A percentile compares a stretch with the other conserved stretches of the same genome.
These are phyloP conservation scores for Pseudovirgaria hyperparasitica DNA, from an alignment of 2,329 filamentous ascomycete genomes.

Conservation along the genomic window DNA sequence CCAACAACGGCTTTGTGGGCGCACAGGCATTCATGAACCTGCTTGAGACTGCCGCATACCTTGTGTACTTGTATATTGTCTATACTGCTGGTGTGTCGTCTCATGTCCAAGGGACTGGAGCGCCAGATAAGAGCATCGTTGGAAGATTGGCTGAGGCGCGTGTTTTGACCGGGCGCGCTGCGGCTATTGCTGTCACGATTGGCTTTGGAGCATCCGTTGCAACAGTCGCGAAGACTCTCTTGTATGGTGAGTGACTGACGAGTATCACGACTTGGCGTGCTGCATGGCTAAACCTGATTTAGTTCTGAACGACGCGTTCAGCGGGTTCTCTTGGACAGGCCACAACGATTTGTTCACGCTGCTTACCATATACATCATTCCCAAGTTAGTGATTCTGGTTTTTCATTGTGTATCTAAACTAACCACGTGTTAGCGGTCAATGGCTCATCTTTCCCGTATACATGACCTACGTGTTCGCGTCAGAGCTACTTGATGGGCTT, in stretches of 20 bases:
- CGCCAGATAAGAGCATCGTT: conserved; percentile 25
- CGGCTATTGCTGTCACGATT: conserved; percentile 43
- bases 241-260: conserved; percentile 44
- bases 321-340: conserved; percentile 46
- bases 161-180: conserved; percentile 38
- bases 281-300: conserved; percentile 2
- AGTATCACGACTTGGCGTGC: neutral
- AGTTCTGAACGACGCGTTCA: conserved; percentile 50
- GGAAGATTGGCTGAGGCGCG: conserved; percentile 37
- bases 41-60: conserved; percentile 54
- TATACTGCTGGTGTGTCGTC: conserved; percentile 24
- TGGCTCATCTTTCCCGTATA: conserved; percentile 54
- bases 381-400: conserved; percentile 43
- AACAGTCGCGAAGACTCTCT: conserved; percentile 54
- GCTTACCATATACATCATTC: conserved; percentile 49
- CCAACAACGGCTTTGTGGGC: conserved; percentile 58
- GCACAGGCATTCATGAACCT: conserved; percentile 61
- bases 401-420: conserved; percentile 10
- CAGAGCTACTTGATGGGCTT: conserved; percentile 49
- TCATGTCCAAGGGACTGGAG: conserved; percentile 22
- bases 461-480: conserved; percentile 46
- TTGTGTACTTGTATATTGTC: conserved; percentile 46
- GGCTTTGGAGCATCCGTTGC: conserved; percentile 47
- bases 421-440: conserved; percentile 34
- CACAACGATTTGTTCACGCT: conserved; percentile 45